Evolutionary conservation across 2,329 filamentous ascomycete species (phyloP).

Genomic region (Cadophora luteo-olivacea): DNA sequence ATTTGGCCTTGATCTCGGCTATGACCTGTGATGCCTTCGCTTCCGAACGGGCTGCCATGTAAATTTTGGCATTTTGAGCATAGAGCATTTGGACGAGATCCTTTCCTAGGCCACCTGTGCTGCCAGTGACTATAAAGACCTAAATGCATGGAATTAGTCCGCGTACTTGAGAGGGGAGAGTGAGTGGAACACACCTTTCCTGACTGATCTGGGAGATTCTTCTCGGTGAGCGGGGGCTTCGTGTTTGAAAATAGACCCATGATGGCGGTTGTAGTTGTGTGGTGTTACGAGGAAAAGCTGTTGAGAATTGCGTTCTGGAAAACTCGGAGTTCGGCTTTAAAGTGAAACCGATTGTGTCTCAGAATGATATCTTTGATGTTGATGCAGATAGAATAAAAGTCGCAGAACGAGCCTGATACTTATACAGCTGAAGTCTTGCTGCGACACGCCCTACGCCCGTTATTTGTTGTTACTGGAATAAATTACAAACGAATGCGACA

Average conservation of each 20-base stretch:
- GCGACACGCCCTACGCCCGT: background rate
- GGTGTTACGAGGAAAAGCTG: too few relatives aligned
- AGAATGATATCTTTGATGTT: background rate
- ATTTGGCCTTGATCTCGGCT: constrained; percentile 44
- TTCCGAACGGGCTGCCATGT: constrained; percentile 49
- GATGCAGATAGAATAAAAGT: background rate
- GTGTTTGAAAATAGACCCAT: constrained; percentile 19
- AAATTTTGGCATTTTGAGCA: constrained; percentile 49
- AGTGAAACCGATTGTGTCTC: background rate
- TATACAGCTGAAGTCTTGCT: background rate
- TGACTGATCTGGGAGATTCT: constrained; percentile 23
- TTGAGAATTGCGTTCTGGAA: background rate
- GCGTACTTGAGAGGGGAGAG: background rate
- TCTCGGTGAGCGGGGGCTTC: constrained; percentile 21
- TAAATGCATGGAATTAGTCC: background rate
- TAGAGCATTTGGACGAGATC: constrained; percentile 48
- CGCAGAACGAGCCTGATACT: background rate
- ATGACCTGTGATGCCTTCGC: constrained; percentile 48
- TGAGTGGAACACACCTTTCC: constrained; percentile 19
- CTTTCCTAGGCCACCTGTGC: constrained; percentile 47
- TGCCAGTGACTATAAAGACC: constrained; percentile 47
- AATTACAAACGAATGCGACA: background rate
- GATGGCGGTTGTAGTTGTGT: background rate
- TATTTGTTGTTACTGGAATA: background rate
- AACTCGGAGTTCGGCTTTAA: background rate